These are phyloP conservation scores for Microcos paniculata DNA, from an alignment of 345 rosid genomes.

Conservation along the genomic window DNA sequence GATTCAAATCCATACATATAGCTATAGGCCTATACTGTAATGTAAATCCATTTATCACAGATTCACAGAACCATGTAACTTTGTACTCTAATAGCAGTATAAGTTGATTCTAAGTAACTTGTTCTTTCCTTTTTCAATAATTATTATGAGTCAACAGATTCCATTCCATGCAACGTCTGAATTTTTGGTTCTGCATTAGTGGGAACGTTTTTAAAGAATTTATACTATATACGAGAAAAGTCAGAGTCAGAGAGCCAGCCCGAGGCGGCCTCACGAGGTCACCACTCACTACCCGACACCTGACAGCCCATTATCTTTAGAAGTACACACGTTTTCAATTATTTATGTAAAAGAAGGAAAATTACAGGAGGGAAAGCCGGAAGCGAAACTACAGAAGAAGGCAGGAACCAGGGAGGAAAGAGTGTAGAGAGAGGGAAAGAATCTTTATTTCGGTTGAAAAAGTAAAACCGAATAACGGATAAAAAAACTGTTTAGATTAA, in stretches of 20 bases:
- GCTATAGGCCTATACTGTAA: not conserved
- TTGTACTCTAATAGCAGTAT: too few species aligned
- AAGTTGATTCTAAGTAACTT: not conserved
- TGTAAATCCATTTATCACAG: slow-evolving; percentile 5
- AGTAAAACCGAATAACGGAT: slow-evolving; percentile 26
- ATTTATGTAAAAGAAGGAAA: too few species aligned
- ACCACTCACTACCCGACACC: too few species aligned
- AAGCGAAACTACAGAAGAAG: too few species aligned
- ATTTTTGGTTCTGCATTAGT: not conserved
- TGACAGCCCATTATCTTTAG: too few species aligned
- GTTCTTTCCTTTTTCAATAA: not conserved
- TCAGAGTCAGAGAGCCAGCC: too few species aligned
- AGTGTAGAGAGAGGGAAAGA: not conserved
- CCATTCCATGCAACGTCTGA: not conserved
- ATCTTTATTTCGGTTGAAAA: slow-evolving; percentile 19
- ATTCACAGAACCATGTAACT: not conserved
- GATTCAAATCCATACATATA: not conserved
- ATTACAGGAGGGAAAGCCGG: too few species aligned
- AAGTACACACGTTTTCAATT: too few species aligned
- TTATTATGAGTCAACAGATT: not conserved
- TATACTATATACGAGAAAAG: too few species aligned
- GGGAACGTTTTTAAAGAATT: too few species aligned
- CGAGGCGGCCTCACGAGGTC: too few species aligned
- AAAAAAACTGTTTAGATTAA: not conserved
- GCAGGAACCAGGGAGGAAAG: too few species aligned